Evolutionary conservation across 345 rosid genomes (phyloP).

Genomic region (Camelina sativa): DNA sequence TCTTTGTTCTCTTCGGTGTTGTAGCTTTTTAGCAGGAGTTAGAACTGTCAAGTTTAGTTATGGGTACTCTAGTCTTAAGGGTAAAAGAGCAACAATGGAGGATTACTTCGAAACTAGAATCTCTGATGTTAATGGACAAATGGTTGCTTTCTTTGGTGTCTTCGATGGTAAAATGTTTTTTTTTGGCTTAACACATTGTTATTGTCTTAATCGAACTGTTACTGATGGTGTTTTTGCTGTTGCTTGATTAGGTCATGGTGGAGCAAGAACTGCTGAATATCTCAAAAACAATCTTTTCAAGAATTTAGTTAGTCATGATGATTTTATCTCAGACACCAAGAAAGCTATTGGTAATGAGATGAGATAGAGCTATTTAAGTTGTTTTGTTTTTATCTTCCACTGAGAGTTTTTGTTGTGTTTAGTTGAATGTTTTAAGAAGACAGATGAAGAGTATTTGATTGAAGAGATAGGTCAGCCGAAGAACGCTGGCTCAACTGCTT

Average conservation of each 20-base stretch:
- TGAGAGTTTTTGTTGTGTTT: neutral
- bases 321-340: slow-evolving; percentile 84
- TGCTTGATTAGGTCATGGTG: slow-evolving; percentile 80
- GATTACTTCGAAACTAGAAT: slow-evolving; percentile 96
- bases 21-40: slow-evolving; percentile 42
- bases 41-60: slow-evolving; percentile 89
- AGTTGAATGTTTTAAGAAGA: slow-evolving; percentile 82
- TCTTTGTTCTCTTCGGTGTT: neutral
- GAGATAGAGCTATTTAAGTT: neutral
- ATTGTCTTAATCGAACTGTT: neutral
- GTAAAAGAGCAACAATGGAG: slow-evolving; percentile 96
- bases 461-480: slow-evolving; percentile 81
- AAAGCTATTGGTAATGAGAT: slow-evolving; percentile 74
- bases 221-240: slow-evolving; percentile 11
- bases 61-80: slow-evolving; percentile 93
- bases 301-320: slow-evolving; percentile 79
- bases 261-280: slow-evolving; percentile 94
- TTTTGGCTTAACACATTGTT: slow-evolving; percentile 17
- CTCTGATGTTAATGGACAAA: slow-evolving; percentile 90
- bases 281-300: slow-evolving; percentile 89
- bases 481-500: slow-evolving; percentile 97
- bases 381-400: too few relatives aligned
- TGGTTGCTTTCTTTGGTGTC: slow-evolving; percentile 97
- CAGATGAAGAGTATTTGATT: slow-evolving; percentile 85
- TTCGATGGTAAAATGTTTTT: slow-evolving; percentile 69